Evolutionary conservation across 495 filamentous ascomycete species (phyloP).

Genomic region (Apodospora peruviana): DNA sequence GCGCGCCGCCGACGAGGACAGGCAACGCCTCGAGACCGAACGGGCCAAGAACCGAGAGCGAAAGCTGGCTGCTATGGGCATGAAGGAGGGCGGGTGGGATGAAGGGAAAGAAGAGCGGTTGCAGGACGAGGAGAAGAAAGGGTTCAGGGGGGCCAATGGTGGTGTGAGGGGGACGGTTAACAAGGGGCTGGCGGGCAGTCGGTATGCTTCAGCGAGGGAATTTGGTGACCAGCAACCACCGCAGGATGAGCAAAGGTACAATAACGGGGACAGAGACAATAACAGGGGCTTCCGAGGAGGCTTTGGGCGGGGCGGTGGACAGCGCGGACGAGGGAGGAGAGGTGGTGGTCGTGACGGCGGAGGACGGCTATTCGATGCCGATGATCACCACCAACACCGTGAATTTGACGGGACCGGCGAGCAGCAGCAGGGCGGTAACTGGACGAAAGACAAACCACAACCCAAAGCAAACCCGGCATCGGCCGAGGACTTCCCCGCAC

Average conservation of each 20-base stretch:
- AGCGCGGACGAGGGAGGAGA: constrained; percentile 22
- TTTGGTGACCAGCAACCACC: too few relatives aligned
- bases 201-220: too few relatives aligned
- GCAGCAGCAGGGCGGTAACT: constrained; percentile 9
- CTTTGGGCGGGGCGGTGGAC: constrained; percentile 19
- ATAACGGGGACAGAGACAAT: constrained; percentile 6
- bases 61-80: constrained; percentile 41
- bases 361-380: constrained; percentile 12
- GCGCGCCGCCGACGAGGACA: constrained; percentile 34
- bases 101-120: constrained; percentile 34
- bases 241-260: too few relatives aligned
- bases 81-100: constrained; percentile 43
- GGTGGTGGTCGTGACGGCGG: constrained; percentile 11
- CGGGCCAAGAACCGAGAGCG: constrained; percentile 41
- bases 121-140: constrained; percentile 23
- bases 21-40: constrained; percentile 44
- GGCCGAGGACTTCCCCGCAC: constrained; percentile 38
- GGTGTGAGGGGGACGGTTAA: constrained; percentile 31
- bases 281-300: neutral
- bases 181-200: constrained; percentile 23
- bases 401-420: neutral
- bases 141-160: constrained; percentile 37
- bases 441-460: constrained; percentile 10
- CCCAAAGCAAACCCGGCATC: too few relatives aligned
- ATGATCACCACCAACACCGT: neutral